phyloP scores from a whole-genome alignment of 2,329 filamentous ascomycete species.

The Aspergillus ochraceoroseus region DNA sequence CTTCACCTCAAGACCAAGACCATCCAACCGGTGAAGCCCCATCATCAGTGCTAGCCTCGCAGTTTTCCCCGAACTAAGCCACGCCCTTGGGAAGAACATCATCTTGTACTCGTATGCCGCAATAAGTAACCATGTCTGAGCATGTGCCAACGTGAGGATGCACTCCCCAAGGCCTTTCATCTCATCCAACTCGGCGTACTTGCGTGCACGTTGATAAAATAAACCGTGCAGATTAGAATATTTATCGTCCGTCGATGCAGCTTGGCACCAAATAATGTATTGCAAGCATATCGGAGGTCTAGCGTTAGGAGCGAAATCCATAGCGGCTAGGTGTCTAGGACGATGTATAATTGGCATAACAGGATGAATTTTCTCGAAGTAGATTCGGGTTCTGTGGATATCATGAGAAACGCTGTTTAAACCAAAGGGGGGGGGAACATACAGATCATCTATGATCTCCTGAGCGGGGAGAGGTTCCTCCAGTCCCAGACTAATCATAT shows the following conservation, averaged over 20 bases:
- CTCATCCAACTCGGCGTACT: constrained; percentile 84
- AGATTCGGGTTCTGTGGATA: constrained; percentile 65
- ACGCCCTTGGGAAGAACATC: constrained; percentile 95
- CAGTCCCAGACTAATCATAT: constrained; percentile 74
- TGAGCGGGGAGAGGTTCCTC: constrained; percentile 75
- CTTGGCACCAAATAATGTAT: constrained; percentile 94
- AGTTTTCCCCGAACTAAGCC: constrained; percentile 82
- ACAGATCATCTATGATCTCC: constrained; percentile 82
- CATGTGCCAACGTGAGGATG: constrained; percentile 79
- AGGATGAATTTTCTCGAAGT: constrained; percentile 84
- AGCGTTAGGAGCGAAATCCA: constrained; percentile 81
- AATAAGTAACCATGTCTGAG: constrained; percentile 76
- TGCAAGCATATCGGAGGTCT: constrained; percentile 81
- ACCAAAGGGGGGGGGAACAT: constrained; percentile 28
- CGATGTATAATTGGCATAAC: constrained; percentile 85
- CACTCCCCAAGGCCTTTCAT: constrained; percentile 88
- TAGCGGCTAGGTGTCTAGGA: constrained; percentile 77
- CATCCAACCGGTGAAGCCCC: constrained; percentile 82
- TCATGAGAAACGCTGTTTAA: constrained; percentile 16
- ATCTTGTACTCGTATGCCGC: constrained; percentile 89
- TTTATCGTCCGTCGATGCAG: constrained; percentile 79
- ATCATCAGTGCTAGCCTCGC: constrained; percentile 87
- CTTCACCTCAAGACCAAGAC: constrained; percentile 78
- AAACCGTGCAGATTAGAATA: constrained; percentile 74
- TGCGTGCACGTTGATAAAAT: constrained; percentile 84